Base-by-base conservation (phyloP, 768 basidiomycete species). In the Russula sp. region DNA sequence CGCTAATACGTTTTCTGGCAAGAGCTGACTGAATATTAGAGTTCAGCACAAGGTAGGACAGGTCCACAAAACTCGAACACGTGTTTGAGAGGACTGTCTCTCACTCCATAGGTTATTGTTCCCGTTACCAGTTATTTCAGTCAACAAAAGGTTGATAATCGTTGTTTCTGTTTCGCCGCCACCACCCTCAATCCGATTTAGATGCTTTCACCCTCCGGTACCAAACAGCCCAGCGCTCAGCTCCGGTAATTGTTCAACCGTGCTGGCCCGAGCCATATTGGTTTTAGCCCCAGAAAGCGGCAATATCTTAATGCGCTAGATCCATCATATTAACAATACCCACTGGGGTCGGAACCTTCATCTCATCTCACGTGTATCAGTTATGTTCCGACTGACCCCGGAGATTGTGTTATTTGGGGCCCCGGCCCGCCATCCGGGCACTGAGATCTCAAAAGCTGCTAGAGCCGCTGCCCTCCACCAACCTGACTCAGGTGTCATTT, bases 31-130 rank as follows among this genome's bases (percentile, higher is more conserved):
- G 50, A 61, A 40, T 36, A 61, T 65, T 61, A 57, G 48, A 61
- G 49, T 61, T 50, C 49, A 9, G 38, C 38, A 16, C 30, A 28
- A 20, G 20, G 22, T 13, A 49, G 36, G 46, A 26, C 48, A 26
- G 48, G 24, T 32, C 26, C 28, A 44, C 42, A 22, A 30, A 20
- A 44, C 20, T 22, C 44, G 30, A 50, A 36, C 59, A 61, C 40
- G 30, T 65, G 59, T 50, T 54, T 28, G 52, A 59, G 50, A 50
- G 8, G 14, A 50, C 44, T 61, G 55, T 65, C 34, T 50, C 26
- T 55, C 46, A 59, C 24, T 10, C 38, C 14, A 24, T 40, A 34
- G 40, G 59, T 13, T 65, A 65, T 65, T 65, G 64, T 65, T 49
- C 5, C 20, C 36, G 5, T 8, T 14, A 16, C 56, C 42, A 57